Evolutionary conservation across 768 basidiomycete genomes (phyloP).

Genomic region (Russula abietina): DNA sequence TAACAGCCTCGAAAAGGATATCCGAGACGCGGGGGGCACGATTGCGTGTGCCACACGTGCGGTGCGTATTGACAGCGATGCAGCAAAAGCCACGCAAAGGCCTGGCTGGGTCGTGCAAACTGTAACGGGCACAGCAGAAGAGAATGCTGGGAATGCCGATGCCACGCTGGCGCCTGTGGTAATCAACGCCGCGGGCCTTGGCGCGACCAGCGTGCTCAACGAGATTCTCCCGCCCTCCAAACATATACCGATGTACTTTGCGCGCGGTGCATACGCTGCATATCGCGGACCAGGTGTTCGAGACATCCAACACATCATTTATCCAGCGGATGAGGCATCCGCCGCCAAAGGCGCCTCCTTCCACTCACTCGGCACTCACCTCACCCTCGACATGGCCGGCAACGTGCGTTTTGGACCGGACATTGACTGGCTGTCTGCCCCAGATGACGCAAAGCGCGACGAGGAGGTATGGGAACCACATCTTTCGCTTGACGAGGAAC

Average conservation of each 20-base stretch:
- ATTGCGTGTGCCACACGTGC: slow-evolving; percentile 75
- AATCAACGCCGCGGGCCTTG: slow-evolving; percentile 79
- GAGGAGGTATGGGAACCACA: slow-evolving; percentile 72
- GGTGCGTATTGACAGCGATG: slow-evolving; percentile 67
- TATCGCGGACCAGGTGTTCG: slow-evolving; percentile 76
- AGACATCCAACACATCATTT: slow-evolving; percentile 70
- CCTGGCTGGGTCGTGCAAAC: slow-evolving; percentile 88
- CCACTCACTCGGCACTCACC: slow-evolving; percentile 85
- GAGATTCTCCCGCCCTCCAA: slow-evolving; percentile 50
- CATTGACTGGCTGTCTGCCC: slow-evolving; percentile 75
- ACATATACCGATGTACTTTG: slow-evolving; percentile 72
- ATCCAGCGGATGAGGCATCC: slow-evolving; percentile 77
- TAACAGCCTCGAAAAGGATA: slow-evolving; percentile 76
- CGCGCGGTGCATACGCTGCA: slow-evolving; percentile 79
- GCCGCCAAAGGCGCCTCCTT: slow-evolving; percentile 50
- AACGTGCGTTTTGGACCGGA: slow-evolving; percentile 91
- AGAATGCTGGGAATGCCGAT: slow-evolving; percentile 41
- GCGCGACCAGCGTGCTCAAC: slow-evolving; percentile 65
- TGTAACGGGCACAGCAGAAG: slow-evolving; percentile 40
- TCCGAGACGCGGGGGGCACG: slow-evolving; percentile 61
- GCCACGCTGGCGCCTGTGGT: slow-evolving; percentile 68
- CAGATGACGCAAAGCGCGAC: slow-evolving; percentile 38
- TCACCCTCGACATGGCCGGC: slow-evolving; percentile 80
- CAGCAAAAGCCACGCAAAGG: slow-evolving; percentile 40
- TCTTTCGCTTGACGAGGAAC: slow-evolving; percentile 57